A percentile compares a stretch with the other conserved stretches of the same genome.
These are phyloP conservation scores for Candida nitratophila DNA, from an alignment of 805 yeast genomes.

Conservation along the genomic window DNA sequence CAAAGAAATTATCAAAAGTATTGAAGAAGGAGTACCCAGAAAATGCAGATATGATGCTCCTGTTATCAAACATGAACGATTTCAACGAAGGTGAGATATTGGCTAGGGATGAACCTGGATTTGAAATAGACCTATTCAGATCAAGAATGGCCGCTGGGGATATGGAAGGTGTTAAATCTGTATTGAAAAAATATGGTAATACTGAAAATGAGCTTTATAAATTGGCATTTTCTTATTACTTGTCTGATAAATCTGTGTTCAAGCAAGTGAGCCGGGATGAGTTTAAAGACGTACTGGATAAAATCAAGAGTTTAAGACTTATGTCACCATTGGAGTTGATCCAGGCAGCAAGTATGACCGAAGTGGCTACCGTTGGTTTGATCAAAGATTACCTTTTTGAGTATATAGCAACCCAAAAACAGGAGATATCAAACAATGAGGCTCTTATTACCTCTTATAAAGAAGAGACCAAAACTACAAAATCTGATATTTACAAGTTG, in stretches of 20 bases:
- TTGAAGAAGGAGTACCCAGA: slow-evolving; percentile 12
- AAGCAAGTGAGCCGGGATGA: slow-evolving; percentile 45
- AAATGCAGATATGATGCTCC: slow-evolving; percentile 35
- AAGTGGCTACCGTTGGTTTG: slow-evolving; percentile 62
- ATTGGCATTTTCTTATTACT: slow-evolving; percentile 55
- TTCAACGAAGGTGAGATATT: slow-evolving; percentile 42
- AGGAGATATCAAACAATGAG: slow-evolving; percentile 62
- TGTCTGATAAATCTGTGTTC: slow-evolving; percentile 47
- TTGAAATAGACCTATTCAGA: slow-evolving; percentile 59
- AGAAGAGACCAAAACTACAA: slow-evolving; percentile 52
- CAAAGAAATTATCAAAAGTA: slow-evolving; percentile 41
- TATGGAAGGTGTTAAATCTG: slow-evolving; percentile 45
- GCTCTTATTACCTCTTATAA: slow-evolving; percentile 63
- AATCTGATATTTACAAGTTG: slow-evolving; percentile 45
- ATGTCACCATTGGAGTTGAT: slow-evolving; percentile 73
- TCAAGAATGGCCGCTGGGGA: slow-evolving; percentile 54
- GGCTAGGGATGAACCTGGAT: slow-evolving; percentile 30
- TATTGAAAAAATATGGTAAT: slow-evolving; percentile 54
- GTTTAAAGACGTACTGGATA: slow-evolving; percentile 41
- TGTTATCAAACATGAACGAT: slow-evolving; percentile 51
- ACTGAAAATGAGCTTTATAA: slow-evolving; percentile 59
- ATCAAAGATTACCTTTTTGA: slow-evolving; percentile 63
- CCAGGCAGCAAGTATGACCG: slow-evolving; percentile 55
- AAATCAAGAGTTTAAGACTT: slow-evolving; percentile 43
- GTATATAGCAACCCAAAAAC: slow-evolving; percentile 49